Percentiles rank a stretch among this genome's conserved stretches.
These are phyloP conservation scores for Hypoxylon fragiforme DNA, from an alignment of 495 filamentous ascomycete species.

Conservation along the genomic window DNA sequence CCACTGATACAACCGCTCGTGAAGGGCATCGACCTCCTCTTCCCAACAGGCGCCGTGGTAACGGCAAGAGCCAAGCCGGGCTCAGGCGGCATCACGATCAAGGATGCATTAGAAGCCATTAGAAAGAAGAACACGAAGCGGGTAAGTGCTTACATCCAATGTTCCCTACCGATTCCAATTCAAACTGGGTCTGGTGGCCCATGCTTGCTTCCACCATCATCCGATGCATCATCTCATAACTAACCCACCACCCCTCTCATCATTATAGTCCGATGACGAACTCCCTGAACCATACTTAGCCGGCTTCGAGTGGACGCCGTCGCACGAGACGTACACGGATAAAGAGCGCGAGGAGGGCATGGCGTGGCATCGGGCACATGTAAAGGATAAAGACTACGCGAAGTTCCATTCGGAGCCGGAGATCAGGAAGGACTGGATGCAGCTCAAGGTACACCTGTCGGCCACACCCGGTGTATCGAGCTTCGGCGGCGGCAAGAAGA, in stretches of 20 bases:
- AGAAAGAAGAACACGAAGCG: constrained; percentile 94
- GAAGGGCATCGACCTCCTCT: constrained; percentile 89
- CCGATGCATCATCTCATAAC: background rate
- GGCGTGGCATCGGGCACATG: no score
- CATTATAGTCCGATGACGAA: constrained; percentile 79
- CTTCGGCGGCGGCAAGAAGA: constrained; percentile 61
- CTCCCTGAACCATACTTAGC: constrained; percentile 78
- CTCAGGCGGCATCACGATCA: constrained; percentile 94
- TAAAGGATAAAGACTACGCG: no score
- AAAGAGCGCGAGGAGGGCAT: no score
- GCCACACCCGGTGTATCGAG: constrained; percentile 60
- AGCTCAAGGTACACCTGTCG: constrained; percentile 81
- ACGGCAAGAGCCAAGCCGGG: constrained; percentile 85
- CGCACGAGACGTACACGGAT: constrained; percentile 51
- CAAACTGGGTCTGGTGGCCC: no score
- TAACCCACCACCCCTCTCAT: background rate
- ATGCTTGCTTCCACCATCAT: no score
- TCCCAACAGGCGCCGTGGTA: constrained; percentile 86
- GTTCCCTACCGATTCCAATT: background rate
- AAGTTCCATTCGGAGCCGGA: no score
- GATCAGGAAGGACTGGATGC: constrained; percentile 46
- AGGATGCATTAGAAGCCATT: constrained; percentile 91
- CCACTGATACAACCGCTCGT: constrained; percentile 76
- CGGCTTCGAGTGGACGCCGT: constrained; percentile 82
- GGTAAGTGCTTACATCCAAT: constrained; percentile 50